These are phyloP conservation scores for Ramaria rubella DNA, from an alignment of 768 basidiomycete genomes.

Conservation along the genomic window DNA sequence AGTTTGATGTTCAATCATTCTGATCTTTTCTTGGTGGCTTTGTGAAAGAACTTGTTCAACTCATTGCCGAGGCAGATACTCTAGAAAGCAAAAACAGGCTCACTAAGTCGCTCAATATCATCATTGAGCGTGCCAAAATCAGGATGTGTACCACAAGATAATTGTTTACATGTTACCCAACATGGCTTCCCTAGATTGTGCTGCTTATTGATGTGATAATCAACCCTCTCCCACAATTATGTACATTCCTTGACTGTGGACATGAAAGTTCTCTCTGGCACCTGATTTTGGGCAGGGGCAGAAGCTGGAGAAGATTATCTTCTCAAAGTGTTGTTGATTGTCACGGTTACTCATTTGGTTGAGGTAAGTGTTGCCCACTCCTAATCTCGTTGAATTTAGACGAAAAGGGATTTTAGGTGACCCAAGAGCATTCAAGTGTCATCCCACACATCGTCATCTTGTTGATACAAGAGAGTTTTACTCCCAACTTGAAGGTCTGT, in stretches of 20 bases:
- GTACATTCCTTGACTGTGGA: conserved; percentile 36
- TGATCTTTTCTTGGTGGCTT: conserved; percentile 57
- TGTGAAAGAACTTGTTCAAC: conserved; percentile 57
- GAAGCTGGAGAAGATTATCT: conserved; percentile 61
- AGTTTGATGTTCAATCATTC: conserved; percentile 58
- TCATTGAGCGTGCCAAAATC: conserved; percentile 48
- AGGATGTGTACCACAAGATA: conserved; percentile 24
- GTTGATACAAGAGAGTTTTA: conserved; percentile 58
- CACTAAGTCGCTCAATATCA: conserved; percentile 57
- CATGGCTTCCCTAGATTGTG: conserved; percentile 44
- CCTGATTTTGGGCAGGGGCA: too few species aligned
- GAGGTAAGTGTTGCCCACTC: conserved; percentile 55
- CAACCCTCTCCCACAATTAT: conserved; percentile 61
- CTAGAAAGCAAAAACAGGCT: conserved; percentile 73
- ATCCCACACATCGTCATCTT: conserved; percentile 53
- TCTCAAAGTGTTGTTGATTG: conserved; percentile 64
- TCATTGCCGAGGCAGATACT: conserved; percentile 68
- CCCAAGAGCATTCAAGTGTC: conserved; percentile 51
- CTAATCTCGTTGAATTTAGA: too few species aligned
- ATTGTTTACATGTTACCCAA: neutral
- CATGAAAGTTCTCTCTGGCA: conserved; percentile 13
- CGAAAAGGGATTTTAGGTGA: conserved; percentile 60
- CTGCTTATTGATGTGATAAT: conserved; percentile 58
- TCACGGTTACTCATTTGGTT: conserved; percentile 62
- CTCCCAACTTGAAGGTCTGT: conserved; percentile 44